Evolutionary conservation across 441 rosid species (phyloP).

Genomic region (Capsella rubella): DNA sequence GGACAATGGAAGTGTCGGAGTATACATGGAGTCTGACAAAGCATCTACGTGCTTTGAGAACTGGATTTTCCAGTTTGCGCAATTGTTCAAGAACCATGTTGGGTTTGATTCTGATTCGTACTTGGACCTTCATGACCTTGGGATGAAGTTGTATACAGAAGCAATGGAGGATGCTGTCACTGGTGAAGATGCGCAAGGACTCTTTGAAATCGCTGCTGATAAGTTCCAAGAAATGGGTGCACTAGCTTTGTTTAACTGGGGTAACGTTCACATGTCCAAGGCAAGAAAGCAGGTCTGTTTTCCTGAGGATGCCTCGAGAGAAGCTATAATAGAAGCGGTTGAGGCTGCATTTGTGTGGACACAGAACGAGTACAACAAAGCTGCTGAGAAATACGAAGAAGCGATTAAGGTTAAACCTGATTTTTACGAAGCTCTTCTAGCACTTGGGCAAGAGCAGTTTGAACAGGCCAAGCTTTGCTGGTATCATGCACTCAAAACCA

Average conservation of each 20-base stretch:
- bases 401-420: constrained; percentile 86
- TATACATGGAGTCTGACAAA: constrained; percentile 48
- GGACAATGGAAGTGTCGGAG: constrained; percentile 50
- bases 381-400: constrained; percentile 74
- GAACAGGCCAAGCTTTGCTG: constrained; percentile 96
- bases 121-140: constrained; percentile 92
- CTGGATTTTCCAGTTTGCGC: constrained; percentile 92
- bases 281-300: constrained; percentile 79
- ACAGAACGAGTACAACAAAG: constrained; percentile 64
- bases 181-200: constrained; percentile 85
- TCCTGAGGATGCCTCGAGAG: constrained; percentile 74
- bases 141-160: constrained; percentile 90
- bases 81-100: constrained; percentile 86
- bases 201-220: constrained; percentile 82
- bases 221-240: constrained; percentile 99
- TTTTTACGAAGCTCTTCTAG: constrained; percentile 86
- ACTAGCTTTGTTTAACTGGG: constrained; percentile 95
- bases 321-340: constrained; percentile 59
- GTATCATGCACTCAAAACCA: constrained; percentile 81
- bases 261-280: constrained; percentile 92
- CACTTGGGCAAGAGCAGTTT: constrained; percentile 90
- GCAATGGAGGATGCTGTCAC: constrained; percentile 94
- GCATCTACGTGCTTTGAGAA: constrained; percentile 61
- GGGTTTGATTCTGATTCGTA: constrained; percentile 95
- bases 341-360: constrained; percentile 79